These are phyloP conservation scores for Thalassiosira mediterranea DNA, from an alignment of 352 stramenopile genomes.

Conservation along the genomic window DNA sequence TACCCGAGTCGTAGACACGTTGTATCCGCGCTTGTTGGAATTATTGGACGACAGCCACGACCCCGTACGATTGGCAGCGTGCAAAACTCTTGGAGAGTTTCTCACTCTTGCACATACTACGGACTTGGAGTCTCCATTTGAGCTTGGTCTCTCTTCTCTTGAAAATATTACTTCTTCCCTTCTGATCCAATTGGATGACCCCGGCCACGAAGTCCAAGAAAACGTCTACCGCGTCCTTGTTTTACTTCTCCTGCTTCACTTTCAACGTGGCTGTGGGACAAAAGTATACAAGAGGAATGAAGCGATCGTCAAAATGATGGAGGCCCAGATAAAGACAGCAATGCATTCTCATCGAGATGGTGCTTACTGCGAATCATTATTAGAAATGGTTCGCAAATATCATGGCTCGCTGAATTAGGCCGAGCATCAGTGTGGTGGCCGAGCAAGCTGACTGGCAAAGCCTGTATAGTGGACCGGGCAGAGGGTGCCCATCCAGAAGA, in stretches of 20 bases:
- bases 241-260: background rate
- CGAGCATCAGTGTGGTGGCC: too few relatives aligned
- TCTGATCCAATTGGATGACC: constrained; percentile 38
- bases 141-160: constrained; percentile 8
- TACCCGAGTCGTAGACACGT: constrained; percentile 22
- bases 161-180: constrained; percentile 31
- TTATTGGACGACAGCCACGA: constrained; percentile 48
- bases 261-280: background rate
- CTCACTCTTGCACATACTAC: constrained; percentile 13
- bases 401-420: too few relatives aligned
- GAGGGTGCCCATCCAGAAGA: too few relatives aligned
- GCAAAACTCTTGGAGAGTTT: constrained; percentile 24
- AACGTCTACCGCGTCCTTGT: constrained; percentile 16
- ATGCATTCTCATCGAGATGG: background rate
- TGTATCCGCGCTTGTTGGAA: constrained; percentile 29
- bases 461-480: too few relatives aligned
- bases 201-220: constrained; percentile 22
- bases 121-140: background rate
- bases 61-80: constrained; percentile 32
- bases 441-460: too few relatives aligned
- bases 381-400: too few relatives aligned
- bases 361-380: background rate
- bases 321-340: background rate
- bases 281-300: too few relatives aligned
- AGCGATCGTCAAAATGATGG: too few relatives aligned